These are phyloP conservation scores for Neurospora hispaniola DNA, from an alignment of 495 filamentous ascomycete genomes.

Conservation along the genomic window DNA sequence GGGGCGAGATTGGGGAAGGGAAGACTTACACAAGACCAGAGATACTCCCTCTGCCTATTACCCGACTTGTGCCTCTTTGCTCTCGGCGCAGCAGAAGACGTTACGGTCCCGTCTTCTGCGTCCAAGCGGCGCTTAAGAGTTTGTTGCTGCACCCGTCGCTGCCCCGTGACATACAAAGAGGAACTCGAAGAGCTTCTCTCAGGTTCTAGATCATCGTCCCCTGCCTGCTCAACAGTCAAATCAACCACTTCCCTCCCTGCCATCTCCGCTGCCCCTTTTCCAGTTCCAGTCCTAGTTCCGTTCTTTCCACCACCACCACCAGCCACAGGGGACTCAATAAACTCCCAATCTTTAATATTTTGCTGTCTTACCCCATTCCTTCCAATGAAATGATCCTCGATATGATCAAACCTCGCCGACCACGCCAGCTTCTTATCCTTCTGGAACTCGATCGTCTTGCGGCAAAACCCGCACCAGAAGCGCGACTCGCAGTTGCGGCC, in stretches of 20 bases:
- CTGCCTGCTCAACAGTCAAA: neutral
- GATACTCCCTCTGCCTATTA: neutral
- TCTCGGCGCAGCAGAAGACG: neutral
- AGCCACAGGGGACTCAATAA: slow-evolving; percentile 12
- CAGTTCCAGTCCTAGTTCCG: neutral
- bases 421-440: slow-evolving; percentile 47
- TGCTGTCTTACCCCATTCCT: slow-evolving; percentile 17
- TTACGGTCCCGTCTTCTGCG: neutral
- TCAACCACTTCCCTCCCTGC: neutral
- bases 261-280: neutral
- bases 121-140: neutral
- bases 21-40: slow-evolving; percentile 8
- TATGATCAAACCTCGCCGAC: slow-evolving; percentile 79
- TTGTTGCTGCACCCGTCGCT: neutral
- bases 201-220: neutral
- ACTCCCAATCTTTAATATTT: slow-evolving; percentile 28
- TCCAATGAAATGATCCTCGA: slow-evolving; percentile 65
- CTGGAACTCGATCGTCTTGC: slow-evolving; percentile 43
- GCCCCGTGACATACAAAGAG: neutral
- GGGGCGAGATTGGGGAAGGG: too few species aligned
- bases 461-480: slow-evolving; percentile 92
- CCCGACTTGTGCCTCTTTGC: slow-evolving; percentile 1
- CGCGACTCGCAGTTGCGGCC: slow-evolving; percentile 56
- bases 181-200: neutral
- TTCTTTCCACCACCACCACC: neutral